Evolutionary conservation across 164 flowering plant species (phyloP).

Genomic region (Nelumbo lutea): DNA sequence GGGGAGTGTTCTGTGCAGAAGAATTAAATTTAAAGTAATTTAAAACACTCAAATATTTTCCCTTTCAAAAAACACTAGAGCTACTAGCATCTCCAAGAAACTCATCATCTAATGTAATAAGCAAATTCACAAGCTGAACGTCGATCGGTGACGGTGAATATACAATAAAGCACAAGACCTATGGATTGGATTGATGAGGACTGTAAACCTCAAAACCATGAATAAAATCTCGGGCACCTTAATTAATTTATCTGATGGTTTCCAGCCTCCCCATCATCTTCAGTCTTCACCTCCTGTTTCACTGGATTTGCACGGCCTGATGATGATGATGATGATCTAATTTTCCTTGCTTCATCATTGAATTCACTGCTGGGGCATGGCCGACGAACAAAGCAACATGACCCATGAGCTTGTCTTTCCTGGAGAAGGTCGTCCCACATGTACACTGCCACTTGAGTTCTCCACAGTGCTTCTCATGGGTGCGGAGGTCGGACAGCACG

Average conservation of each 20-base stretch:
- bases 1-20: too few relatives aligned
- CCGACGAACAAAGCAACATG: slow-evolving; percentile 66
- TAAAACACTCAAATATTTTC: too few relatives aligned
- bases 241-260: neutral
- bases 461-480: slow-evolving; percentile 95
- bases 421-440: slow-evolving; percentile 73
- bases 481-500: slow-evolving; percentile 67
- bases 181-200: too few relatives aligned
- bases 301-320: neutral
- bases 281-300: neutral
- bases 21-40: too few relatives aligned
- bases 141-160: too few relatives aligned
- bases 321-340: slow-evolving; percentile 6
- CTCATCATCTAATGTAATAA: neutral
- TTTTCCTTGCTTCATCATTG: slow-evolving; percentile 4
- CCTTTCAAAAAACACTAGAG: too few relatives aligned
- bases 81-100: too few relatives aligned
- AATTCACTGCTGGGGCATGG: slow-evolving; percentile 33
- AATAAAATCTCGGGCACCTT: neutral
- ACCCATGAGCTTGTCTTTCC: slow-evolving; percentile 86
- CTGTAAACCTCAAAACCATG: too few relatives aligned
- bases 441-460: too few relatives aligned
- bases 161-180: neutral
- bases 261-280: too few relatives aligned
- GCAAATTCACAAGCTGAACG: neutral